Evolutionary conservation across 2,329 filamentous ascomycete species (phyloP), one percentile per base, ranked within the genome.

Genomic region (Chaetomiaceae sp.): DNA sequence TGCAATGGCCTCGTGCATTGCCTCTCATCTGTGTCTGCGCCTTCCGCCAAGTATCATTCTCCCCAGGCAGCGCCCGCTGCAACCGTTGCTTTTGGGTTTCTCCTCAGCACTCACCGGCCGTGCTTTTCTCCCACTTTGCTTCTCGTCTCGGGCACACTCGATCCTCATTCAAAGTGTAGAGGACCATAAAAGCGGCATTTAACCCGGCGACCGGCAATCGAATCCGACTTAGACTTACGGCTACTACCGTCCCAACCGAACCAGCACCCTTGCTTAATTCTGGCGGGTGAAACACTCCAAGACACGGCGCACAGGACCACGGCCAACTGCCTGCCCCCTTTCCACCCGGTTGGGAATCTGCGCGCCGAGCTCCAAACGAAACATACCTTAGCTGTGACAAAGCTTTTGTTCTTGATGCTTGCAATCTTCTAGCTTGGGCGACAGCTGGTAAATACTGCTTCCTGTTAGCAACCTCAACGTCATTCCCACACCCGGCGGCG

Each of bases 1-100:
- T 47, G 42, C 39, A 15, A 44, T 45, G 45, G 45, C 48, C 48
- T 46, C 48, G 41, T 49, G 51, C 46, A 48, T 48, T 36, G 42
- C 30, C 36, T 44, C 40, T 43, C 42, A 19, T 47, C 44, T 48
- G 37, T 38, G 39, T 47, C 44, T 48, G 37, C 40, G 39, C 38
- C 44, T 29, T 33, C 24, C 34, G 47, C 20, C n/a, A 12, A 8
- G 22, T 33, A 37, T 35, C 20, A 24, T 24, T 45, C 34, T 30
- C 17, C 29, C 41, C 32, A 48, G 36, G 46, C 41, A 18, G 5
- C 33, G 15, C 11, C 18, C 15, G n/a, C 20, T 39, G 22, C 35
- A 35, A 37, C 46, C 24, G 19, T 19, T 22, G 30, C 17, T 22
- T 30, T 18, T 12, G 3, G 14, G n/a, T 26, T 49, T n/a, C n/a